These are phyloP conservation scores for Typha latifolia DNA, from an alignment of 176 grass and related monocot genomes.

Conservation along the genomic window DNA sequence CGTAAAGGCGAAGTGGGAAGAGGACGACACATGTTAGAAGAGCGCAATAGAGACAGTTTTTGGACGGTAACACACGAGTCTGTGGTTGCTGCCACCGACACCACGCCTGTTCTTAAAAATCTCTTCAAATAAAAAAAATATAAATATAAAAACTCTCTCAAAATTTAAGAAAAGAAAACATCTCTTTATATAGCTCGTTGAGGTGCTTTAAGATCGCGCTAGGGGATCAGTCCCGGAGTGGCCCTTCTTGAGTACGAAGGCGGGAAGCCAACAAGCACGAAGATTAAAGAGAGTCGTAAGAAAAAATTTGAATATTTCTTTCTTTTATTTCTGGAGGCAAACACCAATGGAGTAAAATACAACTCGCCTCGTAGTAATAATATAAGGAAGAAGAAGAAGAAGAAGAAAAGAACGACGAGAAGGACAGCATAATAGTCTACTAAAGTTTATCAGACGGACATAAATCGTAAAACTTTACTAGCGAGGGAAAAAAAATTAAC, in stretches of 20 bases:
- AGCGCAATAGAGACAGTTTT: conserved; percentile 26
- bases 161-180: no score
- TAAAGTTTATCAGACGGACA: no score
- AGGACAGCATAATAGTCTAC: conserved; percentile 16
- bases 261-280: background rate
- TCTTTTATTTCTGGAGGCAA: conserved; percentile 28
- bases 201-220: conserved; percentile 11
- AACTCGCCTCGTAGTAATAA: conserved; percentile 23
- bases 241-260: no score
- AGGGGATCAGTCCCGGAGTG: background rate
- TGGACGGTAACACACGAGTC: conserved; percentile 64
- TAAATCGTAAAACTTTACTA: no score
- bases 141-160: background rate
- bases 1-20: background rate
- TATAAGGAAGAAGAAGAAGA: conserved; percentile 20
- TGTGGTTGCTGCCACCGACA: conserved; percentile 38
- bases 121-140: conserved; percentile 2
- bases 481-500: no score
- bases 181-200: background rate
- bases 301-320: conserved; percentile 30
- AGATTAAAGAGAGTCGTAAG: background rate
- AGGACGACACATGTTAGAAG: no score
- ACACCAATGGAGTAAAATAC: conserved; percentile 31
- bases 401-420: background rate
- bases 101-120: conserved; percentile 15